A percentile compares a stretch with the other conserved stretches of the same genome.
phyloP scores from a whole-genome alignment of 768 basidiomycete species.

The Podaxis sp. region DNA sequence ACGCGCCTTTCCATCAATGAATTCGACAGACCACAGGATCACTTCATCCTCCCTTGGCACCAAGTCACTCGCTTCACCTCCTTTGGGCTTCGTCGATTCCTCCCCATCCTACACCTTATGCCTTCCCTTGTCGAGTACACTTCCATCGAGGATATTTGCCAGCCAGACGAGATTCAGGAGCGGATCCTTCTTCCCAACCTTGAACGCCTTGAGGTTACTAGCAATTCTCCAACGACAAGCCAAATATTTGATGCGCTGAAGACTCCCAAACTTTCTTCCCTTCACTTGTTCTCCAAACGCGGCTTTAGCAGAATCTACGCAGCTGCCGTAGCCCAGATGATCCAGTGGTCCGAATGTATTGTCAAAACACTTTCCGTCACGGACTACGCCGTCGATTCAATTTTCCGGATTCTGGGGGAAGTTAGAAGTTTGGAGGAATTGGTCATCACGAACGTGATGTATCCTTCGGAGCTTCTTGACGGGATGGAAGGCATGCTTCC shows the following conservation, averaged over 20 bases:
- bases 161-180: slow-evolving; percentile 2
- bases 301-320: slow-evolving; percentile 12
- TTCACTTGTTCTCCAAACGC: background rate
- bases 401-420: background rate
- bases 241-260: slow-evolving; percentile 1
- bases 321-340: slow-evolving; percentile 3
- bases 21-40: background rate
- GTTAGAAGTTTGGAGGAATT: slow-evolving; percentile 2
- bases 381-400: slow-evolving; percentile 4
- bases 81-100: slow-evolving; percentile 2
- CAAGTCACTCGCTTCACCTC: slow-evolving; percentile 9
- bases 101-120: slow-evolving; percentile 7
- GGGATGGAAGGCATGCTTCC: slow-evolving; percentile 3
- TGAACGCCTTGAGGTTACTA: background rate
- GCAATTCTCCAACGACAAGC: slow-evolving; percentile 8
- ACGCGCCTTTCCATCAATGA: background rate
- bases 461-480: slow-evolving; percentile 4
- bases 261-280: slow-evolving; percentile 1
- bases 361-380: slow-evolving; percentile 1
- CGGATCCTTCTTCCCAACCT: slow-evolving; percentile 4
- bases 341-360: background rate
- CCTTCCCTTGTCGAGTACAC: background rate
- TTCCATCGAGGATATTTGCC: background rate
- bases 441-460: slow-evolving; percentile 1
- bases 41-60: slow-evolving; percentile 2